These are phyloP conservation scores for Plasmopara halstedii DNA, from an alignment of 352 stramenopile species.

Conservation along the genomic window DNA sequence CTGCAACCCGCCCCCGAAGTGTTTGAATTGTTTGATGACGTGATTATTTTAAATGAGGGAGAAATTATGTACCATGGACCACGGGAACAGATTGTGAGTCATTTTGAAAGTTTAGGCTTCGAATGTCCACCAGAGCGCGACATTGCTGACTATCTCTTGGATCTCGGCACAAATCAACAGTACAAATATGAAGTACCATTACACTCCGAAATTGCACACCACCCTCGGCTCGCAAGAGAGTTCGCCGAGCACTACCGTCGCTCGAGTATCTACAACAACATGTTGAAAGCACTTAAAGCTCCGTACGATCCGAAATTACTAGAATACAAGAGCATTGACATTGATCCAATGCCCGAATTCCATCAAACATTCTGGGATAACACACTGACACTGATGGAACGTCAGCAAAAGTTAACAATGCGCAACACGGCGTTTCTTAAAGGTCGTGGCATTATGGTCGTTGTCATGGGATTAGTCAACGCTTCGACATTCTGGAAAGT, in stretches of 20 bases:
- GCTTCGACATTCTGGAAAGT: slow-evolving; percentile 37
- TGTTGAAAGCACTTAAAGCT: slow-evolving; percentile 17
- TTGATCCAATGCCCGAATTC: slow-evolving; percentile 34
- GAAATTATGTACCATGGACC: slow-evolving; percentile 35
- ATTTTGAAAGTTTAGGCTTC: slow-evolving; percentile 23
- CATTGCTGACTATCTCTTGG: slow-evolving; percentile 37
- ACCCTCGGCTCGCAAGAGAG: slow-evolving; percentile 24
- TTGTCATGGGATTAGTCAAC: slow-evolving; percentile 35
- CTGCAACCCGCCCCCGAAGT: slow-evolving; percentile 72
- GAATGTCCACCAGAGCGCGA: slow-evolving; percentile 29
- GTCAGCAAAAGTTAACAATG: slow-evolving; percentile 53
- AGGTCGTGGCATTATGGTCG: slow-evolving; percentile 30
- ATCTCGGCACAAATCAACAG: slow-evolving; percentile 37
- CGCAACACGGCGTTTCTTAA: slow-evolving; percentile 41
- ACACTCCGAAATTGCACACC: slow-evolving; percentile 8
- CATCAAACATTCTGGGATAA: slow-evolving; percentile 32
- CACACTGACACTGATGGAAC: slow-evolving; percentile 27
- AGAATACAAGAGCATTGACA: slow-evolving; percentile 20
- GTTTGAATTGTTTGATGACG: slow-evolving; percentile 42
- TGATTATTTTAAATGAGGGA: slow-evolving; percentile 39
- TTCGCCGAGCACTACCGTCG: slow-evolving; percentile 24
- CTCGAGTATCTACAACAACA: slow-evolving; percentile 23
- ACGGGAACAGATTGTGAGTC: slow-evolving; percentile 41
- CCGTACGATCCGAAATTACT: slow-evolving; percentile 19
- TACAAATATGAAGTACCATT: slow-evolving; percentile 23